These are phyloP conservation scores for Neonectria sp. DNA, from an alignment of 2,329 filamentous ascomycete species.

Conservation along the genomic window DNA sequence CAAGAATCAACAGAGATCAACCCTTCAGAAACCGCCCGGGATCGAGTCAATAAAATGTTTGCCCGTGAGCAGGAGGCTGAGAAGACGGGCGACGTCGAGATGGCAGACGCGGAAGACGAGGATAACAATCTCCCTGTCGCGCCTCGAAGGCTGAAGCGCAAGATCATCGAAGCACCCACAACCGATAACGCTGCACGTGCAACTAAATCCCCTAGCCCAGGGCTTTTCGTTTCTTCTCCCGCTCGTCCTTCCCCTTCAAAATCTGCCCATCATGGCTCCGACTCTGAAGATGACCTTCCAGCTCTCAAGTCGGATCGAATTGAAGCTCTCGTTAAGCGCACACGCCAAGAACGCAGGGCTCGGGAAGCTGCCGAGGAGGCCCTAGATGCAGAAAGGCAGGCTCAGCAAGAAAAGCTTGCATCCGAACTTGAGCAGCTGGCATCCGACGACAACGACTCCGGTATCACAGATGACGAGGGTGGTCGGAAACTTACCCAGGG, in stretches of 20 bases:
- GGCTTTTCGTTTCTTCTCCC: conserved; percentile 72
- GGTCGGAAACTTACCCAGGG: conserved; percentile 79
- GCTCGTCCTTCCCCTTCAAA: conserved; percentile 52
- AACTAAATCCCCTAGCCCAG: conserved; percentile 55
- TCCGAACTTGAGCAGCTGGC: conserved; percentile 54
- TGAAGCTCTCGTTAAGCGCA: conserved; percentile 79
- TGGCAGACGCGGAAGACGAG: conserved; percentile 53
- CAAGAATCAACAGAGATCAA: conserved; percentile 33
- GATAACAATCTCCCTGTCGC: conserved; percentile 59
- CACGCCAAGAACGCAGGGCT: conserved; percentile 78
- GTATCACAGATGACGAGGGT: conserved; percentile 73
- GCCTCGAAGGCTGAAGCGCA: conserved; percentile 58
- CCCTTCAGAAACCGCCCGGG: conserved; percentile 52
- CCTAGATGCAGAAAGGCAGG: conserved; percentile 61
- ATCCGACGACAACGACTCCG: conserved; percentile 59
- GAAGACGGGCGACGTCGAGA: conserved; percentile 47
- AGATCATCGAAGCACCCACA: conserved; percentile 53
- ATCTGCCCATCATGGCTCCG: conserved; percentile 52
- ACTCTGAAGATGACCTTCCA: conserved; percentile 65
- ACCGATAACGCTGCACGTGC: conserved; percentile 37
- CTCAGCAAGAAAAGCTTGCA: conserved; percentile 53
- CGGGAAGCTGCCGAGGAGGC: conserved; percentile 73
- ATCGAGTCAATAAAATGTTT: conserved; percentile 62
- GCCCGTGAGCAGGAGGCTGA: conserved; percentile 47
- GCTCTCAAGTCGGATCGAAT: conserved; percentile 72